These are phyloP conservation scores for Paracoccidioides lutzii DNA, from an alignment of 2,329 filamentous ascomycete genomes.

Conservation along the genomic window DNA sequence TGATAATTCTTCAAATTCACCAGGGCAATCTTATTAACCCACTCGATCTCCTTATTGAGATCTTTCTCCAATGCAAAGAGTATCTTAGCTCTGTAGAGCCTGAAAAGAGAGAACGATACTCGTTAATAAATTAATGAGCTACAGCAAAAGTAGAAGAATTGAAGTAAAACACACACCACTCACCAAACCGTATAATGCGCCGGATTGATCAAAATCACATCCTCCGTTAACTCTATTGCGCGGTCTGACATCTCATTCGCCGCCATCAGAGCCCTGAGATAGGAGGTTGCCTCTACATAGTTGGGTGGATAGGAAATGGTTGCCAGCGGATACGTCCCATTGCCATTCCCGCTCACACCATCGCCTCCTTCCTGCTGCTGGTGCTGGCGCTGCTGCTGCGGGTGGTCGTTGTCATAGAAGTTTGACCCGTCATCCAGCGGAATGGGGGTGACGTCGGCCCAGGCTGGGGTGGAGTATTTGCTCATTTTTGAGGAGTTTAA, in stretches of 20 bases:
- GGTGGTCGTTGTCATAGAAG: constrained; percentile 3
- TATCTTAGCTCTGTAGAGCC: constrained; percentile 75
- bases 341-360: neutral
- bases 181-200: constrained; percentile 97
- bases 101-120: constrained; percentile 17
- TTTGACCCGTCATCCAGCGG: constrained; percentile 60
- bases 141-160: neutral
- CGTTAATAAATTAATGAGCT: neutral
- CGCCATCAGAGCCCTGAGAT: constrained; percentile 88
- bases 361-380: neutral
- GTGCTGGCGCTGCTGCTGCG: neutral
- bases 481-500: constrained; percentile 5
- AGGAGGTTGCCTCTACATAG: constrained; percentile 85
- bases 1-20: constrained; percentile 95
- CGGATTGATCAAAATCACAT: constrained; percentile 85
- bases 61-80: constrained; percentile 54
- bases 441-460: constrained; percentile 71
- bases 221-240: constrained; percentile 67
- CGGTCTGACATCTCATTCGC: constrained; percentile 69
- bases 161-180: constrained; percentile 11
- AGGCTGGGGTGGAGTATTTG: constrained; percentile 52
- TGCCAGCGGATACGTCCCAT: constrained; percentile 52
- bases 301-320: constrained; percentile 81
- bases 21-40: constrained; percentile 75
- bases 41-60: constrained; percentile 60